These are phyloP conservation scores for Neurospora sp. DNA, from an alignment of 495 filamentous ascomycete species.

Conservation along the genomic window DNA sequence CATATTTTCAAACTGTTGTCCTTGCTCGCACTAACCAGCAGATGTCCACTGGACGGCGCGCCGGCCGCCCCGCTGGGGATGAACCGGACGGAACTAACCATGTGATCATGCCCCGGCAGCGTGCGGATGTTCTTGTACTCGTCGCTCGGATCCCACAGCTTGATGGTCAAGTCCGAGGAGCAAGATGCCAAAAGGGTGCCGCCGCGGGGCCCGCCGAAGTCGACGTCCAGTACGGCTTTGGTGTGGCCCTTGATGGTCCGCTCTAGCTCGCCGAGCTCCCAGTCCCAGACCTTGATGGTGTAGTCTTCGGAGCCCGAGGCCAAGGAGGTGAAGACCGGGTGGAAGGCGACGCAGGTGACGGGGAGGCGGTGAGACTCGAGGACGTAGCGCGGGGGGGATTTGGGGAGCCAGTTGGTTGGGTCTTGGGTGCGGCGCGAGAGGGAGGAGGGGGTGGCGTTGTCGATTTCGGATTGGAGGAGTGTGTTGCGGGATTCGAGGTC, in stretches of 20 bases:
- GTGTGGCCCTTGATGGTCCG: conserved; percentile 85
- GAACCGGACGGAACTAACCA: conserved; percentile 72
- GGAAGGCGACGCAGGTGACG: conserved; percentile 81
- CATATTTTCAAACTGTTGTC: conserved; percentile 75
- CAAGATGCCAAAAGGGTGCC: conserved; percentile 76
- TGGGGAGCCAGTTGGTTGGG: conserved; percentile 72
- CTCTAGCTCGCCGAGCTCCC: conserved; percentile 86
- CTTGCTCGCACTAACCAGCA: conserved; percentile 65
- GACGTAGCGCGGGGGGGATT: conserved; percentile 61
- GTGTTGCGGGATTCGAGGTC: conserved; percentile 67
- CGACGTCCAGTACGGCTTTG: conserved; percentile 73
- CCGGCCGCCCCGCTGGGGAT: conserved; percentile 57
- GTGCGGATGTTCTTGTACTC: conserved; percentile 92
- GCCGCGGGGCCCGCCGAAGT: conserved; percentile 77
- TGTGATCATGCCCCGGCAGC: conserved; percentile 81
- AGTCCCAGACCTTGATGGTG: conserved; percentile 91
- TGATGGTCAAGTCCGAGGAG: too few species aligned
- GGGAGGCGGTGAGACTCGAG: conserved; percentile 70
- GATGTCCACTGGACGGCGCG: conserved; percentile 54
- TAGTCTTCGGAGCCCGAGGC: conserved; percentile 80
- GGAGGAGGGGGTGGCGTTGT: conserved; percentile 70
- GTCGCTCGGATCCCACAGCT: conserved; percentile 87
- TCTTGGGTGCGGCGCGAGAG: conserved; percentile 56
- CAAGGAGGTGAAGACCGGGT: conserved; percentile 79
- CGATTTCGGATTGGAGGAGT: conserved; percentile 68